A percentile compares a stretch with the other conserved stretches of the same genome.
These are phyloP conservation scores for Phytophthora sp. DNA, from an alignment of 352 stramenopile genomes.

Conservation along the genomic window DNA sequence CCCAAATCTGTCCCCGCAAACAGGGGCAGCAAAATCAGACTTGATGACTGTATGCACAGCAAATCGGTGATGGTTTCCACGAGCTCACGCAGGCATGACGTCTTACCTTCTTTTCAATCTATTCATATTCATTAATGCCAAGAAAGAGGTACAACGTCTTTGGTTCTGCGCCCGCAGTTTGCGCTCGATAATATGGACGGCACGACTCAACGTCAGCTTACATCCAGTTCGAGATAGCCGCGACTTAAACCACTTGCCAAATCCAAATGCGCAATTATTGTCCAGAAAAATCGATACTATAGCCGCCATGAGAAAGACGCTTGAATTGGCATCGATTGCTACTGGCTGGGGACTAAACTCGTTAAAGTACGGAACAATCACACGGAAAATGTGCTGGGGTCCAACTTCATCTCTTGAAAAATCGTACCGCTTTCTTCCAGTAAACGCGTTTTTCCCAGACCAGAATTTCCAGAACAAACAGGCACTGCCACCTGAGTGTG, in stretches of 20 bases:
- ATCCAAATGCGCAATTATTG: conserved; percentile 29
- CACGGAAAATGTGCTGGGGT: conserved; percentile 24
- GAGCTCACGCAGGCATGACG: conserved; percentile 13
- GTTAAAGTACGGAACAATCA: conserved; percentile 34
- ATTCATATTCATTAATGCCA: conserved; percentile 43
- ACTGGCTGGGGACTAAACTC: conserved; percentile 26
- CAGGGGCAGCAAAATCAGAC: conserved; percentile 21
- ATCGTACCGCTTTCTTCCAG: conserved; percentile 40
- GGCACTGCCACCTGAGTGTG: conserved; percentile 22
- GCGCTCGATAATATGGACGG: conserved; percentile 10
- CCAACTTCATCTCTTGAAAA: conserved; percentile 30
- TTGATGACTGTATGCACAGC: not conserved
- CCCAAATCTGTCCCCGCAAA: conserved; percentile 21
- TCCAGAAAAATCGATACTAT: conserved; percentile 41
- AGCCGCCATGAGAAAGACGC: conserved; percentile 32
- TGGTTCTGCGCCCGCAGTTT: conserved; percentile 11
- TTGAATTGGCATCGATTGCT: conserved; percentile 41
- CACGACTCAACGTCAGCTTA: not conserved
- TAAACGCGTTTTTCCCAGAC: conserved; percentile 43
- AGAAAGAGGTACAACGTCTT: conserved; percentile 38
- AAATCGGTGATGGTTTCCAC: conserved; percentile 3
- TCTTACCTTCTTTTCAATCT: conserved; percentile 31
- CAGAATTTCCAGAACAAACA: conserved; percentile 45
- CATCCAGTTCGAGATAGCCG: conserved; percentile 12
- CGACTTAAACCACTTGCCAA: conserved; percentile 10